Evolutionary conservation across 192 early-diverging fungal species (phyloP).

Genomic region (Rhizoclosmatium globosum): DNA sequence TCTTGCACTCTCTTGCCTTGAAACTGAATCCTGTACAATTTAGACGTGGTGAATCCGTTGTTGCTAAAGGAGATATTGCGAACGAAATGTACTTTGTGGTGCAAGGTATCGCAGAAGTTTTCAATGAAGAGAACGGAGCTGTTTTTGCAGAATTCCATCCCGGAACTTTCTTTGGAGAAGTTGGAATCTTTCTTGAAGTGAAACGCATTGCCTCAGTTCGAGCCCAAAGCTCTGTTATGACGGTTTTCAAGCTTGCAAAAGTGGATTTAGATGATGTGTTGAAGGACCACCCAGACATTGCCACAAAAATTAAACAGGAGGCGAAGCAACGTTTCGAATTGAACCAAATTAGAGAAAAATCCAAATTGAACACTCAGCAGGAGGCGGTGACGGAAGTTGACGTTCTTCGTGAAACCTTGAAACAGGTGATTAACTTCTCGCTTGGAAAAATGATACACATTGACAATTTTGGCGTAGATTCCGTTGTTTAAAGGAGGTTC

Average conservation of each 20-base stretch:
- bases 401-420: slow-evolving; percentile 63
- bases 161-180: slow-evolving; percentile 64
- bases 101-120: slow-evolving; percentile 56
- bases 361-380: slow-evolving; percentile 42
- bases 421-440: slow-evolving; percentile 40
- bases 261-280: slow-evolving; percentile 54
- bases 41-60: slow-evolving; percentile 47
- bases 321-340: slow-evolving; percentile 53
- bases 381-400: slow-evolving; percentile 58
- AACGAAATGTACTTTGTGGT: slow-evolving; percentile 65
- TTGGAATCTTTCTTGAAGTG: slow-evolving; percentile 57
- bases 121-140: slow-evolving; percentile 50
- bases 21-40: slow-evolving; percentile 57
- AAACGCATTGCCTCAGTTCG: slow-evolving; percentile 62
- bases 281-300: slow-evolving; percentile 55
- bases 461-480: slow-evolving; percentile 43
- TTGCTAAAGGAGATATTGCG: slow-evolving; percentile 58
- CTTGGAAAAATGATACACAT: slow-evolving; percentile 19
- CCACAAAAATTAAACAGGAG: slow-evolving; percentile 55
- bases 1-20: slow-evolving; percentile 61
- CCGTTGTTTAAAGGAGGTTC: slow-evolving; percentile 57
- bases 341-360: slow-evolving; percentile 56
- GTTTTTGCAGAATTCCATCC: slow-evolving; percentile 60
- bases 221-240: slow-evolving; percentile 41
- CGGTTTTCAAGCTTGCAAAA: slow-evolving; percentile 60